Evolutionary conservation across 2,329 filamentous ascomycete genomes (phyloP), one percentile per base, ranked within the genome.

Genomic region (Colletotrichum caudatum): DNA sequence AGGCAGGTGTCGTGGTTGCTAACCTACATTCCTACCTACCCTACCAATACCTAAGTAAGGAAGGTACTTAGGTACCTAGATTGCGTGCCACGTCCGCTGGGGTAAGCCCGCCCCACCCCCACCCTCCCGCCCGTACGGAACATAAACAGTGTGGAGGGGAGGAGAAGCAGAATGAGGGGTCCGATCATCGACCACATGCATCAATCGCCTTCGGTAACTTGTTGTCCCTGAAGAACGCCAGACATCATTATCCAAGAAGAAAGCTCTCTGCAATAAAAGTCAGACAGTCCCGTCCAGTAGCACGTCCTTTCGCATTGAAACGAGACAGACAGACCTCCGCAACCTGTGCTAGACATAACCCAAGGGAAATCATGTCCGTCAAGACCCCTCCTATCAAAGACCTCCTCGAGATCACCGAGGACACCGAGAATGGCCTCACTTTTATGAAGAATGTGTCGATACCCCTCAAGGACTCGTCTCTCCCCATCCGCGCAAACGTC

Each of bases 401-500:
- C 59, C 65, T 71, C 29, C 65, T 71, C 12, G 53, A 71, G 54
- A 20, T 64, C 46, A 71, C 53, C 5, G 65, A 71, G 37, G 69
- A 71, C 37, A 46, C 44, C 12, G 69, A 69, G 20, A 69, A 64
- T 50, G 53, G 59, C 23, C 65, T 71, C 78, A 80, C 88, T 18
- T 79, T 78, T 58, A 76, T 80, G 72, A 80, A 82, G 63, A 81
- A 83, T 73, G 78, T 77, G 8, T 79, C 78, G 0, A 77, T 82
- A 3, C 69, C 75, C 2, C 74, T 82, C 20, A 81, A 79, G 51
- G 72, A 74, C 7, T 75, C 75, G 33, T 68, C 77, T 1, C 75
- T 78, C 18, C 74, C 81, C 7, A 77, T 83, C 23, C 78, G 82
- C 16, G 80, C 80, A 72, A 83, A 83, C 48, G 77, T 83, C 20